Percentiles rank a stretch among this genome's conserved stretches.
phyloP scores from a whole-genome alignment of 768 basidiomycete genomes.

The Boletus rubroflammeus region DNA sequence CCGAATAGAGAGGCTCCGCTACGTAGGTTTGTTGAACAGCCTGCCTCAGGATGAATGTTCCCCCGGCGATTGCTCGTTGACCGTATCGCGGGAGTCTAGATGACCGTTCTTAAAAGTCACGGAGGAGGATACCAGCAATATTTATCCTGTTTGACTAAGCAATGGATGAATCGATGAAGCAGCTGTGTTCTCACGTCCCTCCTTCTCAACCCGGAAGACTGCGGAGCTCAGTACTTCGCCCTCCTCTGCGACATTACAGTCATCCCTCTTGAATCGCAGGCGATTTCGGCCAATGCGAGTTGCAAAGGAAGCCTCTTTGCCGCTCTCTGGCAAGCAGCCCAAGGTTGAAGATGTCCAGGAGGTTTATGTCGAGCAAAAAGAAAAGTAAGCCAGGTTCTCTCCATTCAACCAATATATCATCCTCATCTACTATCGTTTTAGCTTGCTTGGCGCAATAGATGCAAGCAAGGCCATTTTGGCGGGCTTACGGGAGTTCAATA shows the following conservation, averaged over 20 bases:
- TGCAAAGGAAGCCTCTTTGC: slow-evolving; percentile 12
- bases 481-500: slow-evolving; percentile 78
- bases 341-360: slow-evolving; percentile 73
- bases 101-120: not conserved
- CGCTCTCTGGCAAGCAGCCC: slow-evolving; percentile 28
- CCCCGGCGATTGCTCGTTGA: not conserved
- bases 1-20: slow-evolving; percentile 1
- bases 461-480: slow-evolving; percentile 63
- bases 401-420: not conserved
- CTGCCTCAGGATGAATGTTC: not conserved
- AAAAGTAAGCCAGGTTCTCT: slow-evolving; percentile 50
- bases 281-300: slow-evolving; percentile 13
- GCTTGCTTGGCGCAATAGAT: slow-evolving; percentile 71
- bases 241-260: not conserved
- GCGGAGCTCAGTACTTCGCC: not conserved
- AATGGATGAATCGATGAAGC: too few relatives aligned
- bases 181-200: not conserved
- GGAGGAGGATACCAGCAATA: not conserved
- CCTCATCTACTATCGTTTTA: slow-evolving; percentile 1
- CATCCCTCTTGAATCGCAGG: slow-evolving; percentile 2
- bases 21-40: not conserved
- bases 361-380: slow-evolving; percentile 70
- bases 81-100: not conserved
- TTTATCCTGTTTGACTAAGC: slow-evolving; percentile 22
- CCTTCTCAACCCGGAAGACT: not conserved